A percentile compares a stretch with the other conserved stretches of the same genome.
phyloP scores from a whole-genome alignment of 139 green algal species.

The Nannochloris sp. region DNA sequence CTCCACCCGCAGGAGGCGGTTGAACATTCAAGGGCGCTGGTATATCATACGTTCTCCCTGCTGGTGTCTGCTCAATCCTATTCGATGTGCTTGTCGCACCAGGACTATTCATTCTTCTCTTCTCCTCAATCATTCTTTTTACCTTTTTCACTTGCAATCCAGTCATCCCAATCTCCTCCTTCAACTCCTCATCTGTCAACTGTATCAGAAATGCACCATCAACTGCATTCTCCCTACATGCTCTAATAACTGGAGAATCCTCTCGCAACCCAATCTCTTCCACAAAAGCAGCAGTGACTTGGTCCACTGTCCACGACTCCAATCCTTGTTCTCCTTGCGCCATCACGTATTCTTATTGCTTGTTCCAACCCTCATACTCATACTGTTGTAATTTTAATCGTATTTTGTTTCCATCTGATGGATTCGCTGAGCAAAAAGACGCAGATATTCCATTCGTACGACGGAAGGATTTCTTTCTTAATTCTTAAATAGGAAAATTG shows the following conservation, averaged over 20 bases:
- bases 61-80: not conserved
- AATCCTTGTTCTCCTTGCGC: not conserved
- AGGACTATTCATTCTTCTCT: not conserved
- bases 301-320: slow-evolving; percentile 2
- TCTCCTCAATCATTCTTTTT: not conserved
- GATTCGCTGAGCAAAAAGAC: too few species aligned
- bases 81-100: too few species aligned
- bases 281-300: not conserved
- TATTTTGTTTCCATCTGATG: too few species aligned
- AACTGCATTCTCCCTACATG: slow-evolving; percentile 9
- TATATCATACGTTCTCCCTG: not conserved
- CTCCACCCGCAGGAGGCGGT: not conserved
- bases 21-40: slow-evolving; percentile 4
- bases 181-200: slow-evolving; percentile 2
- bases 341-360: not conserved
- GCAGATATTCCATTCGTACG: too few species aligned
- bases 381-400: too few species aligned
- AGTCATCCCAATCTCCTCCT: not conserved
- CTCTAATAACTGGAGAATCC: not conserved
- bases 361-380: too few species aligned
- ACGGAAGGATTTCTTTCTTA: too few species aligned
- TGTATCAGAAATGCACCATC: not conserved
- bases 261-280: slow-evolving; percentile 2
- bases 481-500: too few species aligned
- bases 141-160: slow-evolving; percentile 7